These are phyloP conservation scores for Calonectria hawksworthii DNA, from an alignment of 2,329 filamentous ascomycete species.

Conservation along the genomic window DNA sequence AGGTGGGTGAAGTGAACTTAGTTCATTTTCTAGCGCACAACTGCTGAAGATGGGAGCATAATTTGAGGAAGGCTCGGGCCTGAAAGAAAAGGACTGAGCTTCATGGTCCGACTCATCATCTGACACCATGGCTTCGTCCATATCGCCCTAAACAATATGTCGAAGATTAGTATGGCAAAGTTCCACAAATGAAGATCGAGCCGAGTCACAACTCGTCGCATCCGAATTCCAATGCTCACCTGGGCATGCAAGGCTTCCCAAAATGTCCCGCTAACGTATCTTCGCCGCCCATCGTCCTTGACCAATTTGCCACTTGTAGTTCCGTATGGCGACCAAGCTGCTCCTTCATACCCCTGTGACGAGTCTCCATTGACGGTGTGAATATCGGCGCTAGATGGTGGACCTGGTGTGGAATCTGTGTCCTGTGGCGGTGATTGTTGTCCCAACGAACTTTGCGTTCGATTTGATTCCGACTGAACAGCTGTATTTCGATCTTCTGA, in stretches of 20 bases:
- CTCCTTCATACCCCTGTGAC: neutral
- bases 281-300: neutral
- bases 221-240: neutral
- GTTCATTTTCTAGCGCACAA: slow-evolving; percentile 4
- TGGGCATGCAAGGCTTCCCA: slow-evolving; percentile 8
- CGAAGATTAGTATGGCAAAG: neutral
- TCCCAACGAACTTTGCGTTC: neutral
- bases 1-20: slow-evolving; percentile 10
- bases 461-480: neutral
- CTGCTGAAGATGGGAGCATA: slow-evolving; percentile 23
- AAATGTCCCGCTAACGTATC: slow-evolving; percentile 10
- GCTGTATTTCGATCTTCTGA: neutral
- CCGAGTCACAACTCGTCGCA: neutral
- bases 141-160: neutral
- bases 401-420: neutral
- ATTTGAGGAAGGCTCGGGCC: slow-evolving; percentile 5
- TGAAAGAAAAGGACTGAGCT: neutral
- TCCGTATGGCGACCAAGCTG: slow-evolving; percentile 12
- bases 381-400: neutral
- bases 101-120: slow-evolving; percentile 21
- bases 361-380: neutral
- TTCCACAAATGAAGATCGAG: neutral
- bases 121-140: slow-evolving; percentile 2
- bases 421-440: slow-evolving; percentile 16
- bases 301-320: neutral